Evolutionary conservation across 352 stramenopile species (phyloP).

Genomic region (Pythium graminicola): DNA sequence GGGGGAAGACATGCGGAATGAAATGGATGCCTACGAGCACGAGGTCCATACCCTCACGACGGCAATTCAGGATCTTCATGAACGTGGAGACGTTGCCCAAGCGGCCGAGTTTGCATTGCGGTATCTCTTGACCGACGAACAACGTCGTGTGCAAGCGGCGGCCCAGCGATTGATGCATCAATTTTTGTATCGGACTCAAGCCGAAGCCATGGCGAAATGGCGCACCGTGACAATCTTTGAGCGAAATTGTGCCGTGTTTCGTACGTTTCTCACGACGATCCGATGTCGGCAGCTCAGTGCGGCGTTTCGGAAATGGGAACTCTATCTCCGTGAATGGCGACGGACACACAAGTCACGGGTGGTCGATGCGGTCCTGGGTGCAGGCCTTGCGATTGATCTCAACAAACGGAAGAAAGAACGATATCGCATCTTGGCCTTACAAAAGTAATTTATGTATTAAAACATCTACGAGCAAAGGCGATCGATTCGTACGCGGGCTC

Average conservation of each 20-base stretch:
- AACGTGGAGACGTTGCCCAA: conserved; percentile 38
- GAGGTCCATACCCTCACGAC: conserved; percentile 33
- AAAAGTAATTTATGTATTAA: conserved; percentile 55
- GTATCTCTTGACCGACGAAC: conserved; percentile 46
- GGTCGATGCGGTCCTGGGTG: conserved; percentile 31
- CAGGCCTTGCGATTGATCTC: conserved; percentile 50
- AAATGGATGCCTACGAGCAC: conserved; percentile 44
- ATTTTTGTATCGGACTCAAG: conserved; percentile 34
- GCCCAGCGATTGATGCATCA: conserved; percentile 38
- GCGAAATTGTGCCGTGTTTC: conserved; percentile 37
- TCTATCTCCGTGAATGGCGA: conserved; percentile 31
- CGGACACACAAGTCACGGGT: conserved; percentile 36
- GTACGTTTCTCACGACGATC: conserved; percentile 41
- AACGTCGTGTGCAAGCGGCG: conserved; percentile 43
- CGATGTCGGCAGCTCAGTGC: conserved; percentile 40
- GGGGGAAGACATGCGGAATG: conserved; percentile 64
- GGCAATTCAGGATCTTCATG: conserved; percentile 32
- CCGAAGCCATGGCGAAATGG: conserved; percentile 45
- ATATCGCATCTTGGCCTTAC: conserved; percentile 60
- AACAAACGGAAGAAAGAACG: conserved; percentile 57
- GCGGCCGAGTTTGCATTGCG: conserved; percentile 58
- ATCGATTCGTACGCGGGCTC: conserved; percentile 3
- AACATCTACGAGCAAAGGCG: not conserved
- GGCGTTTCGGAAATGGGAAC: conserved; percentile 56
- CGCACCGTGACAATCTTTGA: conserved; percentile 34